Evolutionary conservation across 495 filamentous ascomycete genomes (phyloP).

Genomic region (Penicillium maclennaniae): DNA sequence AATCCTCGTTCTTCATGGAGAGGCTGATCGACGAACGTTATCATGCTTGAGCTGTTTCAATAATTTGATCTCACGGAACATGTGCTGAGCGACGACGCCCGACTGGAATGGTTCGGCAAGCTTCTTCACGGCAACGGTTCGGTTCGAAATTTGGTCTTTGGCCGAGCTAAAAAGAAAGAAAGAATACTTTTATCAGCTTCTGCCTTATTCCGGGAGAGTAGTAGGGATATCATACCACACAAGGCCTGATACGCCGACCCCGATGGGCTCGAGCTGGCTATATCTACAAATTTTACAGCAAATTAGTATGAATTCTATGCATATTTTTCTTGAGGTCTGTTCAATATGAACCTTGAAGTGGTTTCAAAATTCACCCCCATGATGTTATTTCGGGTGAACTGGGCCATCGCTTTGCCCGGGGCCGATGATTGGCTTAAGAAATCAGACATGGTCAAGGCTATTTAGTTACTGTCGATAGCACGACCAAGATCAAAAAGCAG

Average conservation of each 20-base stretch:
- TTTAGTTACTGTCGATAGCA: neutral
- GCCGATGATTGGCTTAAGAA: neutral
- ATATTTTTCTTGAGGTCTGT: neutral
- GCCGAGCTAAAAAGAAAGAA: conserved; percentile 62
- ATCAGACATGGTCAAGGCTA: conserved; percentile 7
- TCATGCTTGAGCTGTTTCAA: conserved; percentile 94
- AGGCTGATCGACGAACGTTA: conserved; percentile 59
- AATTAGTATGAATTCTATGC: neutral
- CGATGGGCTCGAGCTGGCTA: conserved; percentile 90
- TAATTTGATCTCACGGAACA: conserved; percentile 92
- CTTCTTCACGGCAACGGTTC: conserved; percentile 97
- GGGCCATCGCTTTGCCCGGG: conserved; percentile 61
- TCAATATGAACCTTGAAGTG: conserved; percentile 70
- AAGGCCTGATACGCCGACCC: conserved; percentile 96
- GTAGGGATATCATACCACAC: conserved; percentile 70
- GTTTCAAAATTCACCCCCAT: conserved; percentile 98
- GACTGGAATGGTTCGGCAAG: conserved; percentile 99
- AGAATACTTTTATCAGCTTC: conserved; percentile 1
- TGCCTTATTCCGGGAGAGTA: neutral
- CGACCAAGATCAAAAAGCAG: too few relatives aligned
- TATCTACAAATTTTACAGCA: conserved; percentile 54
- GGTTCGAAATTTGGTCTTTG: conserved; percentile 85
- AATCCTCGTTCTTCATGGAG: neutral
- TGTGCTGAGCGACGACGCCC: conserved; percentile 88
- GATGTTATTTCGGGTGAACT: conserved; percentile 95